Percentiles rank a stretch among this genome's conserved stretches.
These are phyloP conservation scores for Arachis stenosperma DNA, from an alignment of 306 rosid species.

Conservation along the genomic window DNA sequence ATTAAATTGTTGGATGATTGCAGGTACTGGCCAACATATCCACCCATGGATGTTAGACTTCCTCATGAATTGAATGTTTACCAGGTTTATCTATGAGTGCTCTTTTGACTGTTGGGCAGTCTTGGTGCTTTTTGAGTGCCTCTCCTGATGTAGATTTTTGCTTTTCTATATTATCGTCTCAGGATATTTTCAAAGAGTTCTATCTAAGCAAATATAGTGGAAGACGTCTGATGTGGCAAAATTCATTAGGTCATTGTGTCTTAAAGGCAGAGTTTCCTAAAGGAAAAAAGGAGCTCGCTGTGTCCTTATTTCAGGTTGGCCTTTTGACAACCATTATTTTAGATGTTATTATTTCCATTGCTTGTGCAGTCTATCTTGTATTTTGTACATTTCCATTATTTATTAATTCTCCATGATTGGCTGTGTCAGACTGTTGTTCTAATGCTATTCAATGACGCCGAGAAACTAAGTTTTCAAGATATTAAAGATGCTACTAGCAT, in stretches of 20 bases:
- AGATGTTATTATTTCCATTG: constrained; percentile 28
- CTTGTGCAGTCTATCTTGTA: constrained; percentile 30
- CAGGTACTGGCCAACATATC: constrained; percentile 99
- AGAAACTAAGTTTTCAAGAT: constrained; percentile 93
- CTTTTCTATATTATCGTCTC: constrained; percentile 21
- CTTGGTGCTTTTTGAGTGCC: constrained; percentile 14
- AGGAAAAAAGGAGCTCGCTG: constrained; percentile 98
- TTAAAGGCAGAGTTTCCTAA: constrained; percentile 96
- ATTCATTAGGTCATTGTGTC: constrained; percentile 98
- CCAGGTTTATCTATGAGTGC: constrained; percentile 66
- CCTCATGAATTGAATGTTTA: constrained; percentile 99
- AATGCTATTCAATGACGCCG: constrained; percentile 96
- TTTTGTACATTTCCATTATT: constrained; percentile 6
- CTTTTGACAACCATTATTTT: constrained; percentile 30
- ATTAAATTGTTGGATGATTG: constrained; percentile 45
- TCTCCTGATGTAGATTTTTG: constrained; percentile 39
- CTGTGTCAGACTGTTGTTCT: constrained; percentile 85
- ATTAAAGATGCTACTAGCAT: constrained; percentile 84
- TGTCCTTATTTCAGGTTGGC: constrained; percentile 97
- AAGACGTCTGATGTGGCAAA: constrained; percentile 99
- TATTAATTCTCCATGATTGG: constrained; percentile 29
- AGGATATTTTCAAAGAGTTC: constrained; percentile 99
- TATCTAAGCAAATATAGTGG: constrained; percentile 98
- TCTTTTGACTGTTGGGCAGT: constrained; percentile 21
- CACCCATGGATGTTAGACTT: constrained; percentile 99